These are phyloP conservation scores for Polytrichum formosum DNA, from an alignment of 225 moss, liverwort and hornwort genomes.

Conservation along the genomic window DNA sequence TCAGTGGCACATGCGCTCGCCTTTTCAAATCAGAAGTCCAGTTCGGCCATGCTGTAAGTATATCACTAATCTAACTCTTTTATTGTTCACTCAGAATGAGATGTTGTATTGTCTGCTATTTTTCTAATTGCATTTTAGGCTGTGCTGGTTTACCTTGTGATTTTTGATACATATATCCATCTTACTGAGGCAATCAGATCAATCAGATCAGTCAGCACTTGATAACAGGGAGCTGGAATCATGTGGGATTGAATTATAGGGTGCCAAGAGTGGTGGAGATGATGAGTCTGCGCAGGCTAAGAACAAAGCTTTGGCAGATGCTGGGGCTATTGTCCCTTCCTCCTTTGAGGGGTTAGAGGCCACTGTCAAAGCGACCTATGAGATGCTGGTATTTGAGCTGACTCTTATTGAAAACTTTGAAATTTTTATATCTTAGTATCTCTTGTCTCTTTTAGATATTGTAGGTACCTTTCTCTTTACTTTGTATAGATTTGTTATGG, in stretches of 20 bases:
- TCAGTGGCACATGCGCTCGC: slow-evolving; percentile 86
- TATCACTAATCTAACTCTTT: too few relatives aligned
- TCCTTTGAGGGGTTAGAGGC: slow-evolving; percentile 86
- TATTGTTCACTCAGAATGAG: too few relatives aligned
- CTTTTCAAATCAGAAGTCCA: slow-evolving; percentile 98
- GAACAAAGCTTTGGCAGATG: slow-evolving; percentile 77
- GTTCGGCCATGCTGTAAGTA: slow-evolving; percentile 88
- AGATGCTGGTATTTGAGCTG: slow-evolving; percentile 35
- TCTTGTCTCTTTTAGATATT: neutral
- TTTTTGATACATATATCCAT: too few relatives aligned
- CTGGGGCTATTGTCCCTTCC: slow-evolving; percentile 87
- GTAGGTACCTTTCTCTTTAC: too few relatives aligned
- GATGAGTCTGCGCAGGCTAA: slow-evolving; percentile 95
- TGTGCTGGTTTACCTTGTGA: too few relatives aligned
- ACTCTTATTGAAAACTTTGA: neutral
- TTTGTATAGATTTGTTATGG: too few relatives aligned
- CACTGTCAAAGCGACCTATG: slow-evolving; percentile 67
- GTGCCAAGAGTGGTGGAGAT: slow-evolving; percentile 96
- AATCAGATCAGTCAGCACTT: too few relatives aligned
- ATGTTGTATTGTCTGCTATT: too few relatives aligned
- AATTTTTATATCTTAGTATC: neutral
- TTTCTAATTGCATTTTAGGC: too few relatives aligned
- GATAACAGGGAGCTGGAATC: too few relatives aligned
- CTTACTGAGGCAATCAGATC: too few relatives aligned
- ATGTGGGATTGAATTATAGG: slow-evolving; percentile 21